Conservation (phyloP, 2,329 filamentous ascomycete species). For the Fusarium guadeloupense region DNA sequence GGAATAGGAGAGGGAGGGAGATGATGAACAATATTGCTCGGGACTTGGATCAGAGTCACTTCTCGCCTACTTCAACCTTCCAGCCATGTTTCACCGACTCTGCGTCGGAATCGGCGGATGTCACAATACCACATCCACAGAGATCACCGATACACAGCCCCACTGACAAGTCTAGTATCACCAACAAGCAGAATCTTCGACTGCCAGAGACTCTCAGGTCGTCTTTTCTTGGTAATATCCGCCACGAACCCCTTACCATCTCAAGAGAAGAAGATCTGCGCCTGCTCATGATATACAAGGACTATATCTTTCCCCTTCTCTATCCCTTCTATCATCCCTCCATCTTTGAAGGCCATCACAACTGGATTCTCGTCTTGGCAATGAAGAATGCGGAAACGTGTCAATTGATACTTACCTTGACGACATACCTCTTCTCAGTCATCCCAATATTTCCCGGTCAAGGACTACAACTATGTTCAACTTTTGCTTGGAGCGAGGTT, state of each 20-base stretch:
- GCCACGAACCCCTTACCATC: neutral
- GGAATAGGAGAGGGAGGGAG: conserved; percentile 46
- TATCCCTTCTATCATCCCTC: conserved; percentile 65
- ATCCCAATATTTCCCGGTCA: neutral
- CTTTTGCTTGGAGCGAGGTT: conserved; percentile 1
- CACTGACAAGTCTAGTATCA: accelerated
- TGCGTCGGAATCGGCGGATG: neutral
- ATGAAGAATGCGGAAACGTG: conserved; percentile 59
- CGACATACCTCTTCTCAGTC: conserved; percentile 18
- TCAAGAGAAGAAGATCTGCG: conserved; percentile 5
- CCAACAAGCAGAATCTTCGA: neutral
- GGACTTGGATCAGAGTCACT: neutral
- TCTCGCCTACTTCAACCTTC: neutral
- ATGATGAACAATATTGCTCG: neutral
- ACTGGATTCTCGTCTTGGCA: conserved; percentile 62
- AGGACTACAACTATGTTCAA: neutral
- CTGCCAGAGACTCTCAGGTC: neutral
- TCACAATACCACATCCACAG: neutral
- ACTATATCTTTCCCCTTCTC: conserved; percentile 59
- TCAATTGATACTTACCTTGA: conserved; percentile 56
- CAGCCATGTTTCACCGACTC: neutral
- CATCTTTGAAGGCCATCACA: conserved; percentile 57
- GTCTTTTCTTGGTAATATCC: neutral
- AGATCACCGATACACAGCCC: neutral
- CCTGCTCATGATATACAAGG: conserved; percentile 40